These are phyloP conservation scores for Arachnomyces sp. DNA, from an alignment of 2,329 filamentous ascomycete species.

Conservation along the genomic window DNA sequence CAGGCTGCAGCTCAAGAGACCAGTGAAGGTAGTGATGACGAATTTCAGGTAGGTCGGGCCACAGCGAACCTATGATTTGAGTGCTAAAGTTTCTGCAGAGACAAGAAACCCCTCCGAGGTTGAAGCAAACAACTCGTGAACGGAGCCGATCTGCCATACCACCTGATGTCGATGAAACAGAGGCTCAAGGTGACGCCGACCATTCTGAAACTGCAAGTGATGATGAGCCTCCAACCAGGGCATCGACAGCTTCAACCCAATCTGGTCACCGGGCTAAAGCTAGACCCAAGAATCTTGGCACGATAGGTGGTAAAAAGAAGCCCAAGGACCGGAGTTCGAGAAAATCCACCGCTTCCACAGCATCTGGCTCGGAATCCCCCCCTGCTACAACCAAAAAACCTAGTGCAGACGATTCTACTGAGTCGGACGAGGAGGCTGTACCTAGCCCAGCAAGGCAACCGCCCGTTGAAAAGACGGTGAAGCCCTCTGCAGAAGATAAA, in stretches of 20 bases:
- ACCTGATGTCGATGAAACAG: slow-evolving; percentile 1
- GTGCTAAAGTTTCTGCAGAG: slow-evolving; percentile 18
- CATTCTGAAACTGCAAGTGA: neutral
- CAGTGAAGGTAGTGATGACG: slow-evolving; percentile 25
- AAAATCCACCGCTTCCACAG: slow-evolving; percentile 4
- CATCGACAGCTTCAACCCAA: neutral
- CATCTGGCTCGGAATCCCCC: neutral
- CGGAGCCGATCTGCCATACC: neutral
- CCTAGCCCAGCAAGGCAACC: slow-evolving; percentile 6
- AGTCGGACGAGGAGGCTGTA: slow-evolving; percentile 8
- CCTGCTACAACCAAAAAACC: neutral
- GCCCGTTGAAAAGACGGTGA: neutral
- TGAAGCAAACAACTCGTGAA: slow-evolving; percentile 12
- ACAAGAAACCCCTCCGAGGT: slow-evolving; percentile 28
- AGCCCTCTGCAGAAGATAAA: slow-evolving; percentile 6
- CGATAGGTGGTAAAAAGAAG: slow-evolving; percentile 9
- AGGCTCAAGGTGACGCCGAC: neutral
- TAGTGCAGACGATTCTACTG: slow-evolving; percentile 3
- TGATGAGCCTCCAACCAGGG: slow-evolving; percentile 1
- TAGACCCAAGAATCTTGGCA: slow-evolving; percentile 12
- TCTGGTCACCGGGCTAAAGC: slow-evolving; percentile 6
- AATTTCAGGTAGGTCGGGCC: slow-evolving; percentile 29
- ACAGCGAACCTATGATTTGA: neutral
- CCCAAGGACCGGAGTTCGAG: slow-evolving; percentile 1
- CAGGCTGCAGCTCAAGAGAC: slow-evolving; percentile 11